These are phyloP conservation scores for Xylaria venustula DNA, from an alignment of 495 filamentous ascomycete genomes.

Conservation along the genomic window DNA sequence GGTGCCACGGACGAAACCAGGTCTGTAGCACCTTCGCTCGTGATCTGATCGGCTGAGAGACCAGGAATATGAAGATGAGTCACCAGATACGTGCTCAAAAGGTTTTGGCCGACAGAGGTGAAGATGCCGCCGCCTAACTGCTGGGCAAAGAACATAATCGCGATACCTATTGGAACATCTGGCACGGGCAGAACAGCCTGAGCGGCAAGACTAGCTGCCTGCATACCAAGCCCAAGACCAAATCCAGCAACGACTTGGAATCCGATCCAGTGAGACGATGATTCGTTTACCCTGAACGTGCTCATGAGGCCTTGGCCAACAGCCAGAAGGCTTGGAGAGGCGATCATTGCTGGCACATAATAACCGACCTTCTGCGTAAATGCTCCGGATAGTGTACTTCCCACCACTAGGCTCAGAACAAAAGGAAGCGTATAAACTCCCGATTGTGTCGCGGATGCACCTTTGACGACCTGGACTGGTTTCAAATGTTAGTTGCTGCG, in stretches of 20 bases:
- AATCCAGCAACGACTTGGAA: constrained; percentile 72
- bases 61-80: constrained; percentile 45
- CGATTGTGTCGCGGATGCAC: constrained; percentile 54
- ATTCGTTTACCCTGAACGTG: constrained; percentile 57
- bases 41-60: constrained; percentile 47
- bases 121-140: constrained; percentile 67
- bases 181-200: constrained; percentile 57
- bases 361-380: constrained; percentile 60
- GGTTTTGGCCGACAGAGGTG: constrained; percentile 60
- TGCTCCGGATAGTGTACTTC: constrained; percentile 49
- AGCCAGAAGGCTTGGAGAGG: constrained; percentile 56
- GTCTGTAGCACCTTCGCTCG: constrained; percentile 60
- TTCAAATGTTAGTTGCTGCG: constrained; percentile 49
- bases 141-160: constrained; percentile 66
- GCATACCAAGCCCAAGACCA: constrained; percentile 72
- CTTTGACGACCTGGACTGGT: constrained; percentile 71
- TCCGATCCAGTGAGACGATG: constrained; percentile 62
- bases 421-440: constrained; percentile 62
- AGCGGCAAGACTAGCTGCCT: constrained; percentile 62
- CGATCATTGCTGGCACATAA: constrained; percentile 65
- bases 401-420: constrained; percentile 50
- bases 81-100: constrained; percentile 61
- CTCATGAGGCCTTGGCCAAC: constrained; percentile 67
- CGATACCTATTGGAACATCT: constrained; percentile 61
- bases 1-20: constrained; percentile 42